These are phyloP conservation scores for Craterostigma plantagineum DNA, from an alignment of 257 asterid genomes.

Conservation along the genomic window DNA sequence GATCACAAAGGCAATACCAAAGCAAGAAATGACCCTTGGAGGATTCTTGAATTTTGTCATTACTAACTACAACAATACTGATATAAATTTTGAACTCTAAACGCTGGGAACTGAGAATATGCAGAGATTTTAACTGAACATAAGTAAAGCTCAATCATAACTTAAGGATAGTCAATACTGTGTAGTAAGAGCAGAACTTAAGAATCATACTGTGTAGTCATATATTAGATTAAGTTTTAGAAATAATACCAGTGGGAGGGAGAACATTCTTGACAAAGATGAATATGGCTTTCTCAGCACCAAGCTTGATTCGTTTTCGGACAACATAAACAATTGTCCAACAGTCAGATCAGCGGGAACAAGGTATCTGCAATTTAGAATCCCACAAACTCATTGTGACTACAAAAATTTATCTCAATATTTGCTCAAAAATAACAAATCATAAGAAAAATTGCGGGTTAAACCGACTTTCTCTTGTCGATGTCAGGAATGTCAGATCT, in stretches of 20 bases:
- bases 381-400: not conserved
- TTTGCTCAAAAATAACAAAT: not conserved
- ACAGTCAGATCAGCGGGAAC: conserved; percentile 98
- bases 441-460: not conserved
- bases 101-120: too few species aligned
- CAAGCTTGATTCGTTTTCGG: conserved; percentile 92
- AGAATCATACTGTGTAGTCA: too few species aligned
- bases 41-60: too few species aligned
- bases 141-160: too few species aligned
- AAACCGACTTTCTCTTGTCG: conserved; percentile 26
- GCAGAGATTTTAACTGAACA: too few species aligned
- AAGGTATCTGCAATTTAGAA: conserved; percentile 41
- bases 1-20: not conserved
- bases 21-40: too few species aligned
- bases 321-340: conserved; percentile 97
- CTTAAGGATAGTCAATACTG: too few species aligned
- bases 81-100: too few species aligned
- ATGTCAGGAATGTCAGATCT: conserved; percentile 6
- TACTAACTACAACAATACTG: too few species aligned
- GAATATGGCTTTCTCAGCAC: conserved; percentile 97
- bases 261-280: conserved; percentile 88
- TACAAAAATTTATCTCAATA: not conserved
- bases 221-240: not conserved
- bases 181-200: too few species aligned
- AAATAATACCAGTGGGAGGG: conserved; percentile 81